phyloP scores from a whole-genome alignment of 2,329 filamentous ascomycete species.

The Fusarium devonianum region DNA sequence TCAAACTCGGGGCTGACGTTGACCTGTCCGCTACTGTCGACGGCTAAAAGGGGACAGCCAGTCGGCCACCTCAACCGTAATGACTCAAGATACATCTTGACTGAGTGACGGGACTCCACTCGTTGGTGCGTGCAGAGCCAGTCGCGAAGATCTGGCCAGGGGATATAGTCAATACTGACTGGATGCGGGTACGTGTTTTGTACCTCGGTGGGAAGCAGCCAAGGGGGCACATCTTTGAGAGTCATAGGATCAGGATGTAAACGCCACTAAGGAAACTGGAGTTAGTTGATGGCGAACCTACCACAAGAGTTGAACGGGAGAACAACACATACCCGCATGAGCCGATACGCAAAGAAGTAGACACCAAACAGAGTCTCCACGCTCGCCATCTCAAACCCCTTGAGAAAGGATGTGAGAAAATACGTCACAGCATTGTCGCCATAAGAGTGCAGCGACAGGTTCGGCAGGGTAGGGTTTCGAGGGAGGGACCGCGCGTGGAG shows the following conservation, averaged over 20 bases:
- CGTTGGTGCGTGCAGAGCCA: slow-evolving; percentile 33
- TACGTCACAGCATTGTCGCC: slow-evolving; percentile 34
- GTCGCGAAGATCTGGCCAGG: slow-evolving; percentile 37
- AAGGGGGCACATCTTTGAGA: slow-evolving; percentile 30
- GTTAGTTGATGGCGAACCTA: neutral
- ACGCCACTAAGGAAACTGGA: slow-evolving; percentile 30
- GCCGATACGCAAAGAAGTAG: slow-evolving; percentile 37
- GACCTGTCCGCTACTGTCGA: slow-evolving; percentile 18
- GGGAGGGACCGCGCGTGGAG: slow-evolving; percentile 31
- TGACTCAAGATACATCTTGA: slow-evolving; percentile 36
- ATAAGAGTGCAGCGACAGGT: slow-evolving; percentile 36
- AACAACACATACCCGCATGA: slow-evolving; percentile 31
- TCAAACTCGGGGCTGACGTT: slow-evolving; percentile 36
- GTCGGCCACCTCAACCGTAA: slow-evolving; percentile 34
- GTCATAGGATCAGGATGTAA: slow-evolving; percentile 36
- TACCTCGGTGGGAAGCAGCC: slow-evolving; percentile 34
- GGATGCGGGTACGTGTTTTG: slow-evolving; percentile 36
- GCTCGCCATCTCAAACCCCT: slow-evolving; percentile 34
- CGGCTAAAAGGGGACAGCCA: slow-evolving; percentile 21
- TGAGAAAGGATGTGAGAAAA: slow-evolving; percentile 34
- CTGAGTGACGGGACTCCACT: slow-evolving; percentile 31
- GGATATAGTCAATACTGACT: slow-evolving; percentile 38
- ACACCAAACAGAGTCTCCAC: slow-evolving; percentile 38
- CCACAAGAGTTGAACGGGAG: neutral
- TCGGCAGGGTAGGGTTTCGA: slow-evolving; percentile 33